phyloP scores from a whole-genome alignment of 257 asterid genomes.

The Capsicum baccatum region DNA sequence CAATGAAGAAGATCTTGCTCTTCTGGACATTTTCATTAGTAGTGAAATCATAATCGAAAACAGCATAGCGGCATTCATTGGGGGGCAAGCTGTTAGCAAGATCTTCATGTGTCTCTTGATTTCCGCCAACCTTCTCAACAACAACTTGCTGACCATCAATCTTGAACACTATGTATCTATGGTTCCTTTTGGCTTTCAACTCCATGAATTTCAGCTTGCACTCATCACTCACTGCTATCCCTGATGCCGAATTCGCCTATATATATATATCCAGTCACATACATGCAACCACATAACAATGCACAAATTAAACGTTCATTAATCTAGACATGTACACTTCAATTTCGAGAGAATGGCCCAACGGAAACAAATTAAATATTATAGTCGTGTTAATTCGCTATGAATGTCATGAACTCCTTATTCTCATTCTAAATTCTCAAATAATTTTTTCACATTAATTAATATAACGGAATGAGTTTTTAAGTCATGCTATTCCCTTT shows the following conservation, averaged over 20 bases:
- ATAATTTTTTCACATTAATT: neutral
- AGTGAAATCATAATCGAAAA: constrained; percentile 68
- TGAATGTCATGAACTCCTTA: too few relatives aligned
- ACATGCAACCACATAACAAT: neutral
- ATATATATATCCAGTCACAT: neutral
- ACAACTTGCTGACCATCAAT: constrained; percentile 59
- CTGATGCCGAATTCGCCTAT: constrained; percentile 75
- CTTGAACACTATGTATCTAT: constrained; percentile 64
- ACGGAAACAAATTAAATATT: too few relatives aligned
- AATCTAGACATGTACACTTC: neutral
- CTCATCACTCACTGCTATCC: constrained; percentile 68
- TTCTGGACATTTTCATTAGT: constrained; percentile 69
- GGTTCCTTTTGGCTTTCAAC: constrained; percentile 65
- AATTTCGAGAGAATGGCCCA: too few relatives aligned
- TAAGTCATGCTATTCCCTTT: neutral
- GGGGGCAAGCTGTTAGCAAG: constrained; percentile 57
- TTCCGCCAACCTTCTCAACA: constrained; percentile 60
- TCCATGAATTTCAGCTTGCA: constrained; percentile 74
- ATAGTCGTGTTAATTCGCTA: too few relatives aligned
- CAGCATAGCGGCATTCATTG: constrained; percentile 69
- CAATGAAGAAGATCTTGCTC: constrained; percentile 74
- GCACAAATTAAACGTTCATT: neutral
- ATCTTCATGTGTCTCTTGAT: constrained; percentile 53
- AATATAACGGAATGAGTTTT: neutral
- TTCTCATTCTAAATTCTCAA: neutral